phyloP scores from a whole-genome alignment of 306 rosid genomes.

The barrel medic (Medicago truncatula) region DNA sequence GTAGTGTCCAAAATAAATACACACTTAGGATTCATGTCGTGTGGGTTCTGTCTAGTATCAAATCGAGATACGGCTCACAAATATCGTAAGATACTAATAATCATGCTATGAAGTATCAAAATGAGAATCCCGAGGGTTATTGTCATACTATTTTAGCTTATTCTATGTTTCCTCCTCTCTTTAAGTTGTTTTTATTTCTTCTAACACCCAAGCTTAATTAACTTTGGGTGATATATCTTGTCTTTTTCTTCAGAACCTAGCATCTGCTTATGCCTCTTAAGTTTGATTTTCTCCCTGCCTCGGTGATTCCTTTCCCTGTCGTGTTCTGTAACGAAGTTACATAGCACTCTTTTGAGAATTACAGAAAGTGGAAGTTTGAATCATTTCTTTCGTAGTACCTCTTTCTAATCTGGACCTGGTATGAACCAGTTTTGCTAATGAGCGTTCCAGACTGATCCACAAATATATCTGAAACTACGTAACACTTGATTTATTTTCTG shows the following conservation, averaged over 20 bases:
- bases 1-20: not conserved
- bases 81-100: not conserved
- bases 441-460: too few species aligned
- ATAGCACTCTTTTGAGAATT: not conserved
- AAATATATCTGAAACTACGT: too few species aligned
- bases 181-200: too few species aligned
- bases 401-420: too few species aligned
- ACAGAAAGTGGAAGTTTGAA: not conserved
- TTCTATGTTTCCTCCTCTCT: too few species aligned
- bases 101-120: not conserved
- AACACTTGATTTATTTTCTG: too few species aligned
- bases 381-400: not conserved
- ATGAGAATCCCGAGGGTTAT: not conserved
- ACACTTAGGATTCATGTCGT: not conserved
- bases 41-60: not conserved
- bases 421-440: too few species aligned
- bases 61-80: not conserved
- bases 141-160: not conserved
- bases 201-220: too few species aligned
- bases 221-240: too few species aligned
- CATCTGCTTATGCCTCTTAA: conserved; percentile 25
- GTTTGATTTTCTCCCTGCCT: conserved; percentile 27
- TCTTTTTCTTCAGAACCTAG: not conserved
- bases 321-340: not conserved
- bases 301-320: not conserved